Evolutionary conservation across 805 yeast species (phyloP), one percentile per base, ranked within the genome.

Genomic region (Ogataea pilisensis): DNA sequence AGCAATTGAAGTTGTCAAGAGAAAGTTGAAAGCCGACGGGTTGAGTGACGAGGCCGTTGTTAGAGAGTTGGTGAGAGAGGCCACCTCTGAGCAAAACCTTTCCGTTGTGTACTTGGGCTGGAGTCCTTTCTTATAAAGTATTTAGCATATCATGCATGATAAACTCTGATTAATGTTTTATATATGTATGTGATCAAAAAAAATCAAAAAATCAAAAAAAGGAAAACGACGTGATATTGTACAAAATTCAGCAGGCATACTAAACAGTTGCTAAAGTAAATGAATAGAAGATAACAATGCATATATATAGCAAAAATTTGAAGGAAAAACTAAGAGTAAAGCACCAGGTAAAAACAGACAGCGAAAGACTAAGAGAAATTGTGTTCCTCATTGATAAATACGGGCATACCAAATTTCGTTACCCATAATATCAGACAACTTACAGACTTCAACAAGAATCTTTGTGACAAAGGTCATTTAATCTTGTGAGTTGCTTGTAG

Each of bases 1-100:
- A 41, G 96, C 97, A 0, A 70, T 93, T 22, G 69, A 70, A 28
- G 77, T 78, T 3, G 97, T 91, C 2, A 68, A 75, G 39, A 79
- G 72, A 17, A 93, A 93, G 58, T 65, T 91, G 33, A 55, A 57
- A 17, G 83, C 85, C 0, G 72, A 72, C 27, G 85, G 81, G 0
- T 66, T 93, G 37, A 87, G 89, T 55, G 76, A 77, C 7, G 96
- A 89, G 51, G 95, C 97, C 0, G 78, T 78, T 0, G 91, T 91
- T 2, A 73, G 91, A 41, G 93, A 85, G 54, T 65, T 91, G 47
- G 78, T 90, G 6, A 78, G 77, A 33, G 85, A 84, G 43, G 96
- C 99, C 0, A 70, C 80, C 0, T 82, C 78, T 54, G 68, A 72
- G 5, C 63, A 69, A 5, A 87, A 88, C 50, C 64, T 93, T 35